A percentile compares a stretch with the other conserved stretches of the same genome.
phyloP scores from a whole-genome alignment of 345 rosid genomes.

The Linum tenue region DNA sequence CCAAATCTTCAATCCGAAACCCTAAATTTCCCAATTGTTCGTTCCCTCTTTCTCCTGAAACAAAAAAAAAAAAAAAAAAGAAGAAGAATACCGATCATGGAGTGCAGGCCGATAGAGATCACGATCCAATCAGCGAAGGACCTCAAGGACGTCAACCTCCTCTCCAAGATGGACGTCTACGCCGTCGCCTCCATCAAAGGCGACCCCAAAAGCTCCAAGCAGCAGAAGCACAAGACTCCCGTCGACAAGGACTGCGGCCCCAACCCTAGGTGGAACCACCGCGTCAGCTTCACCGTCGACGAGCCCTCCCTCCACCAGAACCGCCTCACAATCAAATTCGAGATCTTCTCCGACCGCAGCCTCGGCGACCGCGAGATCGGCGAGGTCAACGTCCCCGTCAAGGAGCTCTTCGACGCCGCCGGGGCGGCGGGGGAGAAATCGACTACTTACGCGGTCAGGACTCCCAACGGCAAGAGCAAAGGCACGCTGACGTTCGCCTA shows the following conservation, averaged over 20 bases:
- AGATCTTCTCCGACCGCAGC: conserved; percentile 39
- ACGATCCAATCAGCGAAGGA: conserved; percentile 41
- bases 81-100: conserved; percentile 25
- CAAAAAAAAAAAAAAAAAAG: too few relatives aligned
- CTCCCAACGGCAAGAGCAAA: conserved; percentile 28
- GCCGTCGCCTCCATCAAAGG: conserved; percentile 41
- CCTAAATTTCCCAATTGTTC: too few relatives aligned
- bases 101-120: conserved; percentile 44
- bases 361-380: conserved; percentile 44
- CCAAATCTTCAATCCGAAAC: too few relatives aligned
- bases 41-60: too few relatives aligned
- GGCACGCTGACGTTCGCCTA: conserved; percentile 33
- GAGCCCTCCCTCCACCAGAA: conserved; percentile 32
- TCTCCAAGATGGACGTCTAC: conserved; percentile 58
- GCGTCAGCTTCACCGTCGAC: conserved; percentile 44
- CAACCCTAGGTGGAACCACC: conserved; percentile 45
- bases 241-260: conserved; percentile 47
- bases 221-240: conserved; percentile 38
- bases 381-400: conserved; percentile 38
- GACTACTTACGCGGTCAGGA: conserved; percentile 21
- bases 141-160: conserved; percentile 40
- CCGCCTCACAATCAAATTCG: conserved; percentile 27
- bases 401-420: conserved; percentile 33
- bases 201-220: conserved; percentile 29
- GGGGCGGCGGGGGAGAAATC: not conserved